Evolutionary conservation across 2,329 filamentous ascomycete species (phyloP), one percentile per base, ranked within the genome.

Genomic region (Arthrinium phaeospermum): DNA sequence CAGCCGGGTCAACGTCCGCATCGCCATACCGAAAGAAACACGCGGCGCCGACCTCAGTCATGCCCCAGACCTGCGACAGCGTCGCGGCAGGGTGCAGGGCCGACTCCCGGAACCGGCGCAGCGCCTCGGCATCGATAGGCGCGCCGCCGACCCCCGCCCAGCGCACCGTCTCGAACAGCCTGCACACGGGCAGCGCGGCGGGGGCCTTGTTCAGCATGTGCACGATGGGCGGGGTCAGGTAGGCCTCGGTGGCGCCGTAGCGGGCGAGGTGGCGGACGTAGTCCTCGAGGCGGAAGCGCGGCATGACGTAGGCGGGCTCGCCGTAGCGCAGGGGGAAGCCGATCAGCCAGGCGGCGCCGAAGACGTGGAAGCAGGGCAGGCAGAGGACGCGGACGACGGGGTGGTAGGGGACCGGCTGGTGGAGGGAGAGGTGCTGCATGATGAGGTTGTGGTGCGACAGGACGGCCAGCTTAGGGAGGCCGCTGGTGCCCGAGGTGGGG

Each of bases 321-420:
- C 86, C 86, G 30, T 83, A 81, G 24, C 84, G 83, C 3, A 87
- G 80, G 27, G 85, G 82, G 75, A 84, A 84, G 67, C 87, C 78
- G 71, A 86, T 79, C 47, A 85, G 83, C 74, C 85, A 83, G 4
- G 85, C 80, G 0, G 82, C 80, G 7, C 85, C 84, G 76, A 88
- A 88, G 4, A 84, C 82, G 76, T 89, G 87, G 76, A 89, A 89
- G 80, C 88, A 85, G 16, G 86, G 87, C 41, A 87, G 83, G 71
- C 81, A 85, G 73, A 86, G 82, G 12, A 89, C 77, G 47, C 86
- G 82, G 44, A 80, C 82, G 8, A 84, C 82, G 53, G 82, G 75
- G 73, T 81, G 75, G 73, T 81, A 82, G 19, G 75, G 73, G 4
- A 72, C 68, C 37, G 74, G 53, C 67, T 81, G 78, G 61, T 77